Base-by-base conservation (phyloP, 2,329 filamentous ascomycete genomes). In the Blumeria hordei region DNA sequence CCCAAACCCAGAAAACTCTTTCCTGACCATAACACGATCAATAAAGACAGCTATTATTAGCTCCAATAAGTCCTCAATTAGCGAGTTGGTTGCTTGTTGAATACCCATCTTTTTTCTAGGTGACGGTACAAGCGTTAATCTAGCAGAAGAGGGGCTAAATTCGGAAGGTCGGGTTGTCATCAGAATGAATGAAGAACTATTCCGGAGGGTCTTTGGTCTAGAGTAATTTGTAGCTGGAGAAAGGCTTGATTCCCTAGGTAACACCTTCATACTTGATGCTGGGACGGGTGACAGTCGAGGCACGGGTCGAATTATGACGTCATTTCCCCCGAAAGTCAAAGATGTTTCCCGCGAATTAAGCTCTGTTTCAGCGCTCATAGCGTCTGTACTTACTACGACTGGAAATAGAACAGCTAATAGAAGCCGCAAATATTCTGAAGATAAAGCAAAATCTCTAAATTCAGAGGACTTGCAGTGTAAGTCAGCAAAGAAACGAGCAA, bases 141-240 rank as follows among this genome's bases (percentile, higher is more conserved):
- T 76, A 12, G 81, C 75, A 37, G 77, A 71, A 11, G 76, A 80
- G 1, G 78, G 75, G 1, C 70, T 69, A 53, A 76, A 69, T 9
- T 75, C 73, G 0, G 74, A 71, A 56, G 77, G 77, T 55, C 85
- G 78, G 2, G 85, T 76, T 6, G 85, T 88, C 21, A 98, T 73
- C 1, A 98, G 75, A 34, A 96, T 81, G 65, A 96, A 98, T 0
- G 90, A 95, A 0, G 90, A 95, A 1, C 85, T 83, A 61, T 88
- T 80, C 36, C 82, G 79, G 32, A 93, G 72, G 18, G 80, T 77
- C 6, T 79, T 77, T 0, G 81, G 78, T 57, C 74, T 67, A 11
- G 67, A 64, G 6, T 63, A 61, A 18, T 63, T 64, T 2, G 64
- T 64, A 16, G 70, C 72, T 12, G 71, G 70, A 37, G 73, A 68